A percentile compares a stretch with the other conserved stretches of the same genome.
Conservation (phyloP, 768 basidiomycete genomes). For the Xerocomus potaroensis region DNA sequence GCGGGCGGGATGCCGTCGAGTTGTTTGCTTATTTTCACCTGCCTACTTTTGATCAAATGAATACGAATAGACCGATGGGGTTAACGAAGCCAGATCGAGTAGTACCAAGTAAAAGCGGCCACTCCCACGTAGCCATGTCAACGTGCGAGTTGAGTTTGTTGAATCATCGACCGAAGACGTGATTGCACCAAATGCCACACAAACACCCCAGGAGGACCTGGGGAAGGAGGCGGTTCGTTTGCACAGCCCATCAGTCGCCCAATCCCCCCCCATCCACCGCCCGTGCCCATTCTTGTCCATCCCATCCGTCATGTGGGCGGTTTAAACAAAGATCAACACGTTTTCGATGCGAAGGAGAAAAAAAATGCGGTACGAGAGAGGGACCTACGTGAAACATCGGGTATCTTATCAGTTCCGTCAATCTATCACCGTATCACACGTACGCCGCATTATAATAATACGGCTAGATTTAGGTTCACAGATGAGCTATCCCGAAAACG, state of each 20-base stretch:
- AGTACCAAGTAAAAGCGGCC: background rate
- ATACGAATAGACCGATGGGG: background rate
- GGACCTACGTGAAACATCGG: conserved; percentile 3
- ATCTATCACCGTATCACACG: conserved; percentile 7
- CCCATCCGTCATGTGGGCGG: background rate
- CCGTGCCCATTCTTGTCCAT: background rate
- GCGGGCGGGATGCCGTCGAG: background rate
- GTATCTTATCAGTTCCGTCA: conserved; percentile 14
- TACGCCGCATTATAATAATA: background rate
- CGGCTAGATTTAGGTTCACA: conserved; percentile 2
- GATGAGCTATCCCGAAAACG: conserved; percentile 5
- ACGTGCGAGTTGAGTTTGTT: conserved; percentile 5
- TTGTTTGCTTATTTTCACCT: background rate
- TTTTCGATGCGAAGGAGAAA: background rate
- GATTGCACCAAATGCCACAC: conserved; percentile 6
- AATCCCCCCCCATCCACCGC: conserved; percentile 1
- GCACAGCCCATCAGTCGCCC: conserved; percentile 9
- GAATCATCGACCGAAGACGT: conserved; percentile 1
- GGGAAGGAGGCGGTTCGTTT: conserved; percentile 1
- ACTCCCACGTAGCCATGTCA: conserved; percentile 18
- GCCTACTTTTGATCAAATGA: background rate
- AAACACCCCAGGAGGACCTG: conserved; percentile 2
- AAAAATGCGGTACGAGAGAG: background rate
- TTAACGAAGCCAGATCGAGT: background rate
- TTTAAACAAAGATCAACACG: background rate